Evolutionary conservation across 169 alveolate genomes (phyloP).

Genomic region (Cryptosporidium andersoni): DNA sequence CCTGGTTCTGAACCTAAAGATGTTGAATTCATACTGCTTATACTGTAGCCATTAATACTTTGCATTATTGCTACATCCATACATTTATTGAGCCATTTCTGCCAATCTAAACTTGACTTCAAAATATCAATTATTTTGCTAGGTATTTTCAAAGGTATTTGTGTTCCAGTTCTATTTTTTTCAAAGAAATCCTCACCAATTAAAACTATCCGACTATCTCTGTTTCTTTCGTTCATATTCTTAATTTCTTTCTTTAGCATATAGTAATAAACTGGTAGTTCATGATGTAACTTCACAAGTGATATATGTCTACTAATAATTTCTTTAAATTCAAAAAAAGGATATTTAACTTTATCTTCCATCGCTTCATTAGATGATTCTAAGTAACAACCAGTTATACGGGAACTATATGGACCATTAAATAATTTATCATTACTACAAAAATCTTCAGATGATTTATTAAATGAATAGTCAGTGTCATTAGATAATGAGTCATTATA

Average conservation of each 20-base stretch:
- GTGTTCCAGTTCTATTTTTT: conserved; percentile 59
- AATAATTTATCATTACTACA: conserved; percentile 23
- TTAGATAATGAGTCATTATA: conserved; percentile 61
- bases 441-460: conserved; percentile 20
- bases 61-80: conserved; percentile 64
- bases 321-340: conserved; percentile 60
- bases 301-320: conserved; percentile 8
- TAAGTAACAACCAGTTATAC: conserved; percentile 45
- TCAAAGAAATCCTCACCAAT: conserved; percentile 51
- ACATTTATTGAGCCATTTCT: conserved; percentile 54
- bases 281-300: conserved; percentile 17
- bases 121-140: conserved; percentile 15
- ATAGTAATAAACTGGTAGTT: conserved; percentile 42
- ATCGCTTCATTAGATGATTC: conserved; percentile 44
- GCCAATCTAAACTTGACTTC: conserved; percentile 41
- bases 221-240: conserved; percentile 22
- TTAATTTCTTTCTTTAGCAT: conserved; percentile 20
- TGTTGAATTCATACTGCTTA: conserved; percentile 8
- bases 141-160: conserved; percentile 39
- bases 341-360: conserved; percentile 34
- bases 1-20: conserved; percentile 44
- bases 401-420: conserved; percentile 44
- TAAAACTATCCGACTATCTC: conserved; percentile 22
- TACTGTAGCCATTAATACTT: conserved; percentile 54
- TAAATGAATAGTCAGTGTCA: conserved; percentile 9